Percentiles rank a stretch among this genome's conserved stretches.
These are phyloP conservation scores for Nicotiana benthamiana DNA, from an alignment of 257 asterid species.

Conservation along the genomic window DNA sequence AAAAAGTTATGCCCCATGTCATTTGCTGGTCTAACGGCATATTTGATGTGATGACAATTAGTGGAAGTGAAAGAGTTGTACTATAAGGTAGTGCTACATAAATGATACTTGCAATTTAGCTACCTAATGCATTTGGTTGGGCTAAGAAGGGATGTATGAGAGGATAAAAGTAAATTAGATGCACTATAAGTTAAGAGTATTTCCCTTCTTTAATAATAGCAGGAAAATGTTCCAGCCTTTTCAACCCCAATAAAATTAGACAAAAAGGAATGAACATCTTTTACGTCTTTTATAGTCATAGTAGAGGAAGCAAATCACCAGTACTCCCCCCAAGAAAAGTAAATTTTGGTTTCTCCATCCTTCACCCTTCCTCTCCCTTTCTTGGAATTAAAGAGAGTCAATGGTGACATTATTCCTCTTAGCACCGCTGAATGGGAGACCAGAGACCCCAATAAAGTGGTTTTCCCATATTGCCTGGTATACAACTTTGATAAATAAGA, in stretches of 20 bases:
- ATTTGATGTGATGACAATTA: background rate
- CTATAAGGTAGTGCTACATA: background rate
- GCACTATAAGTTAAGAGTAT: background rate
- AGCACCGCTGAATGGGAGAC: background rate
- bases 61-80: background rate
- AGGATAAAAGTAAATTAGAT: background rate
- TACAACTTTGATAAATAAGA: background rate
- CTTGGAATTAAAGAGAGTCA: background rate
- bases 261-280: background rate
- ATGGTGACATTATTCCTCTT: background rate
- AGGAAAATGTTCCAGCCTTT: background rate
- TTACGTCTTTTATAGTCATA: background rate
- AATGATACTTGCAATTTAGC: background rate
- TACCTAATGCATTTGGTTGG: background rate
- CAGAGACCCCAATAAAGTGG: background rate
- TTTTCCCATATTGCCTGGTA: background rate
- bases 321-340: background rate
- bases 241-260: background rate
- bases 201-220: background rate
- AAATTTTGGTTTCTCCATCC: background rate
- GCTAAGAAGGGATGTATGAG: background rate
- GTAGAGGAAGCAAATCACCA: background rate
- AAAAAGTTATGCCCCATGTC: background rate
- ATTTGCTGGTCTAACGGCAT: background rate
- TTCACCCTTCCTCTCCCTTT: background rate